Conservation (phyloP, 2,329 filamentous ascomycete species). For the Verticillium longisporum region DNA sequence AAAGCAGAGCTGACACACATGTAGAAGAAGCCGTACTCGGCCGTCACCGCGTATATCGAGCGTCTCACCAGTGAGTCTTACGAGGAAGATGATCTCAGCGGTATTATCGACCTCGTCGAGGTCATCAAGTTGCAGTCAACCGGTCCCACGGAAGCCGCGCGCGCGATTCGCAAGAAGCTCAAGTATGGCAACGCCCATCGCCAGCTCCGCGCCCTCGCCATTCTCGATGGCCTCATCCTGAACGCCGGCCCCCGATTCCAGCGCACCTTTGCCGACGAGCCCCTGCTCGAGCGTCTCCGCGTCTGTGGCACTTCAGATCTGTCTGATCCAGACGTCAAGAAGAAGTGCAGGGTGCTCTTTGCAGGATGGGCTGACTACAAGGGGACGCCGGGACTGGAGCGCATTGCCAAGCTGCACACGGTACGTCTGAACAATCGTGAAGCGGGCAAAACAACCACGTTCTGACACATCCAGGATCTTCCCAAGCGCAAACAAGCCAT, state of each 20-base stretch:
- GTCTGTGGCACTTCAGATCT: constrained; percentile 80
- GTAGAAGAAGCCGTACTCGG: constrained; percentile 72
- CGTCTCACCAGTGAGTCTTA: constrained; percentile 83
- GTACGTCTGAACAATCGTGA: constrained; percentile 22
- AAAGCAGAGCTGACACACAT: not conserved
- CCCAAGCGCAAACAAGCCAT: constrained; percentile 63
- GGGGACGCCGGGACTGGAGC: constrained; percentile 69
- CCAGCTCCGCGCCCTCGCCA: constrained; percentile 79
- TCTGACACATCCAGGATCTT: constrained; percentile 40
- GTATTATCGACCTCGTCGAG: constrained; percentile 90
- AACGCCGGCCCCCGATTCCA: constrained; percentile 88
- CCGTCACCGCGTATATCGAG: constrained; percentile 88
- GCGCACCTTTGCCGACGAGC: constrained; percentile 81
- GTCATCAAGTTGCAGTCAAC: constrained; percentile 83
- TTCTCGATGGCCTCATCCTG: constrained; percentile 89
- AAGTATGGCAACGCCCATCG: constrained; percentile 96
- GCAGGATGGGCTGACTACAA: constrained; percentile 85
- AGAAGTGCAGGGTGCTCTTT: constrained; percentile 84
- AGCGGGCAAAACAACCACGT: not conserved
- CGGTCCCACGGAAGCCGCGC: constrained; percentile 81
- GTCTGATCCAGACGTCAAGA: constrained; percentile 77
- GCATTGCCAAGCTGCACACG: constrained; percentile 72
- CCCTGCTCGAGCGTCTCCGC: constrained; percentile 82
- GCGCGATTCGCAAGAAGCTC: constrained; percentile 93
- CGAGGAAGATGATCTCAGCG: constrained; percentile 84